Base-by-base conservation (phyloP, 2,329 filamentous ascomycete genomes). In the Daldinia sp. region DNA sequence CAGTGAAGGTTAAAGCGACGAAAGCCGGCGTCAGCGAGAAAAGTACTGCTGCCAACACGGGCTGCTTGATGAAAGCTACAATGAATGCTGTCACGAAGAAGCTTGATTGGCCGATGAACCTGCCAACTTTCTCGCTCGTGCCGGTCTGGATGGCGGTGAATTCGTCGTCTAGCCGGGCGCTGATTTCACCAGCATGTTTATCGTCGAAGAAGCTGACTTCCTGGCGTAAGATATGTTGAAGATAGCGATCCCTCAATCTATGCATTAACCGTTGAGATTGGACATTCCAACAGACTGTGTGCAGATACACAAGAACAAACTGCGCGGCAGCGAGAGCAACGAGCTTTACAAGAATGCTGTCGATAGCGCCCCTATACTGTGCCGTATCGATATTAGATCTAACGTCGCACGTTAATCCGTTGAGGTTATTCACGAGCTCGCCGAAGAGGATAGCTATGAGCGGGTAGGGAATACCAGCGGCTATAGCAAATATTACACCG, bases 111-210 rank as follows among this genome's bases (percentile, higher is more conserved):
- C 86, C 84, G 4, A 92, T 82, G 70, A 87, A 85, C 37, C 91
- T 86, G 58, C 90, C 90, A 15, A 91, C 89, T 76, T 93, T 93
- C 78, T 92, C 90, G 1, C 88, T 89, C 0, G 90, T 91, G 13
- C 90, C 90, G 0, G 86, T 85, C 73, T 90, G 90, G 58, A 93
- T 88, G 0, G 87, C 86, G 65, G 89, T 86, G 37, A 92, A 89
- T 73, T 92, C 90, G 60, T 84, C 83, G 74, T 89, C 89, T 48
- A 93, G 84, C 18, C 90, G 83, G 7, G 88, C 87, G 1, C 87
- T 85, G 12, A 92, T 86, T 76, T 91, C 88, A 15, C 89, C 89
- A 0, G 88, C 84, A 53, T 87, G 85, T 9, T 89, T 82, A 13
- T 83, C 84, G 73, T 92, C 89, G 74, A 91, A 91, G 75, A 87